A percentile compares a stretch with the other conserved stretches of the same genome.
Conservation (phyloP, 768 basidiomycete species). For the Strobilomyces dryophilus region DNA sequence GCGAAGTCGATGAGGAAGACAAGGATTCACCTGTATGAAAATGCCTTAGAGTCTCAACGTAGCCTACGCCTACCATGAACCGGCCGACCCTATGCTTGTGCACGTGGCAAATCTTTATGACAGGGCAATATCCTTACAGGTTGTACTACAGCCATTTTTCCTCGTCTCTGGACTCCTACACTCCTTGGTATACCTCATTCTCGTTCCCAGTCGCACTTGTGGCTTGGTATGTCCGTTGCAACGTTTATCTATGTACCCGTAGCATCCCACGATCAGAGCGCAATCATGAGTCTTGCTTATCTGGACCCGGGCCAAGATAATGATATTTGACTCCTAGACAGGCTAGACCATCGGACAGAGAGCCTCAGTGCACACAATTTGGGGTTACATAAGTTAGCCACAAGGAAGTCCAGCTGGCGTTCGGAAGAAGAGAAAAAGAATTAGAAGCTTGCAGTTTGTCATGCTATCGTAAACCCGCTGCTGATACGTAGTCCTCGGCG, state of each 20-base stretch:
- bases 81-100: neutral
- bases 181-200: neutral
- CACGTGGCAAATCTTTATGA: neutral
- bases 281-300: neutral
- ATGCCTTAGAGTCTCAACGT: neutral
- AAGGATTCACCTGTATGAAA: slow-evolving; percentile 5
- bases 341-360: no score
- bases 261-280: neutral
- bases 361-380: no score
- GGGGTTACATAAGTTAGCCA: no score
- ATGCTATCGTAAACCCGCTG: no score
- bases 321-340: no score
- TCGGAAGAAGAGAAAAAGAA: no score
- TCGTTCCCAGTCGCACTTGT: neutral
- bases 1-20: slow-evolving; percentile 4
- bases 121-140: neutral
- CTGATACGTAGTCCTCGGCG: no score
- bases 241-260: neutral
- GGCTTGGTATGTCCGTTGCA: neutral
- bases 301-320: neutral
- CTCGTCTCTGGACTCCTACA: neutral
- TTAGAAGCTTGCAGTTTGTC: no score
- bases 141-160: neutral
- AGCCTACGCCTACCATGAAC: neutral
- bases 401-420: no score